Base-by-base conservation (phyloP, 768 basidiomycete genomes). In the Mycena vulgaris region DNA sequence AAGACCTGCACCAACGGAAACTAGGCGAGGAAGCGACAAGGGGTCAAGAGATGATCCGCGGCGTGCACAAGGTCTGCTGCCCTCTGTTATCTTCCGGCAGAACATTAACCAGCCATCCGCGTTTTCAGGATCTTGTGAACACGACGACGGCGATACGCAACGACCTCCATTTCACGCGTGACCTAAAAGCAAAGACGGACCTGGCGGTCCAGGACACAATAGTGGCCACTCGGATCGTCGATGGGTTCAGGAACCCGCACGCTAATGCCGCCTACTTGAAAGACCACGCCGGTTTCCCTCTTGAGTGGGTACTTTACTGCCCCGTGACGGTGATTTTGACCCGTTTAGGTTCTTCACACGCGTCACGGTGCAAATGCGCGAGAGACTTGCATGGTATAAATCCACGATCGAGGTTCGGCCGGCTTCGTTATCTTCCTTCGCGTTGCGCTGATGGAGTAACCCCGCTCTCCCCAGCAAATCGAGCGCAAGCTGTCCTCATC, bases 141-240 rank as follows among this genome's bases (percentile, higher is more conserved):
- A 86, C 87, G 4, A 84, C 89, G 35, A 87, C 89, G 9, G 88
- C 86, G 25, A 88, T 93, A 42, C 90, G 89, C 62, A 87, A 89
- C 19, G 94, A 96, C 77, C 80, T 87, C 28, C 86, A 88, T 63
- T 86, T 89, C 47, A 90, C 91, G 30, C 88, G 87, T 68, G 93
- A 95, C 79, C 81, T 95, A 55, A 92, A 92, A 76, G 81, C 84
- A 3, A 94, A 93, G 83, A 89, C 91, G 16, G 93, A 95, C 60
- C 90, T 92, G 79, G 88, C 92, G 0, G 90, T 94, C 30, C 90
- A 93, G 80, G 95, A 95, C 74, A 93, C 91, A 27, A 94, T 95
- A 61, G 84, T 90, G 30, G 89, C 93, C 3, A 94, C 89, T 10
- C 89, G 89, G 31, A 91, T 95, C 63, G 84, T 96, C 55, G 94